Conservation (phyloP, 2,329 filamentous ascomycete genomes). For the Xylariales sp. region DNA sequence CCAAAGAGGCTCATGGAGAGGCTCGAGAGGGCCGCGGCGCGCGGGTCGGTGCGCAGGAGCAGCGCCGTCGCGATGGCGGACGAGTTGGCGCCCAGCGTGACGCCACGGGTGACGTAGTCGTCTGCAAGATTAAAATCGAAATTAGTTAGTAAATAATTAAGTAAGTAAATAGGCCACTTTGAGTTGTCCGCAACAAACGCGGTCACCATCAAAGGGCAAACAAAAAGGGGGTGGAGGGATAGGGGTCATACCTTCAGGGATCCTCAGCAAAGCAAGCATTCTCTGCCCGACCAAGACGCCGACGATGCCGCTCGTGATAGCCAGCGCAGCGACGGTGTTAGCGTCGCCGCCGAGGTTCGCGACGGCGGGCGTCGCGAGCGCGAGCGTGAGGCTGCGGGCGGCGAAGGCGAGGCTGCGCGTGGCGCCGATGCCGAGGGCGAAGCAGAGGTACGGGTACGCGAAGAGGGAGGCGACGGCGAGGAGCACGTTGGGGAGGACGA, state of each 20-base stretch:
- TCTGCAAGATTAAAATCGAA: constrained; percentile 52
- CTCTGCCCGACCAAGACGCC: constrained; percentile 66
- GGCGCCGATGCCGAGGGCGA: constrained; percentile 65
- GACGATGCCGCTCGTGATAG: constrained; percentile 69
- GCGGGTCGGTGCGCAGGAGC: constrained; percentile 65
- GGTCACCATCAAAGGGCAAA: background rate
- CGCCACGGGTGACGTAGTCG: constrained; percentile 72
- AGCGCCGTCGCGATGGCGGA: constrained; percentile 70
- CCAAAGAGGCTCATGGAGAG: constrained; percentile 71
- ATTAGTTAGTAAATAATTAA: no score
- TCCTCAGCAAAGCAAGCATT: constrained; percentile 61
- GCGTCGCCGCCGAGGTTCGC: constrained; percentile 67
- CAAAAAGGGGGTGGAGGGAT: background rate
- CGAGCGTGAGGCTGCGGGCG: constrained; percentile 67
- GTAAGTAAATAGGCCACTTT: no score
- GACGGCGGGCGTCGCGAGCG: constrained; percentile 68
- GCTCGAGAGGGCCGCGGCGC: constrained; percentile 69
- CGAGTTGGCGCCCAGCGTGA: constrained; percentile 70
- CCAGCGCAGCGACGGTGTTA: constrained; percentile 66
- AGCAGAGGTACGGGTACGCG: constrained; percentile 67
- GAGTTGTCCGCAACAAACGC: no score
- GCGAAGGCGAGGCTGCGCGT: constrained; percentile 66
- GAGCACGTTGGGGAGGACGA: constrained; percentile 64
- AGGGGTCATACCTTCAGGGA: constrained; percentile 60
- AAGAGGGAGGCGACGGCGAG: constrained; percentile 66